phyloP scores from a whole-genome alignment of 2,329 filamentous ascomycete species.

The Xylariomycetidae sp. region DNA sequence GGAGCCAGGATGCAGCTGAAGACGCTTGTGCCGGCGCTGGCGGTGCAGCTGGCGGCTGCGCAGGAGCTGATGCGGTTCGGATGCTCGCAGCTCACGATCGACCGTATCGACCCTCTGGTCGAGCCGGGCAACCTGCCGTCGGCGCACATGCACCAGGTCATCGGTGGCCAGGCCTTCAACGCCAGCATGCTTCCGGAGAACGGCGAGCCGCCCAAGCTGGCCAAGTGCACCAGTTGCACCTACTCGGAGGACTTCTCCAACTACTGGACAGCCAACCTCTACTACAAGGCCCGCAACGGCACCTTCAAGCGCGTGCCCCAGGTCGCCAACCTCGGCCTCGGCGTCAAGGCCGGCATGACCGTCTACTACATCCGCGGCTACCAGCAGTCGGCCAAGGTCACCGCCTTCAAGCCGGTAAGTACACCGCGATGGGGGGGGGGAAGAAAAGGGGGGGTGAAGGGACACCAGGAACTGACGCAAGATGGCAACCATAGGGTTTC shows the following conservation, averaged over 20 bases:
- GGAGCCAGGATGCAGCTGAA: conserved; percentile 25
- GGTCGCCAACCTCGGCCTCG: conserved; percentile 24
- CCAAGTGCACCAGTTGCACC: conserved; percentile 26
- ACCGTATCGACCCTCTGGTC: conserved; percentile 26
- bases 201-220: conserved; percentile 20
- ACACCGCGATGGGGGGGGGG: not conserved
- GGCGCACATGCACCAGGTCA: conserved; percentile 27
- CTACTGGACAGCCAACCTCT: conserved; percentile 28
- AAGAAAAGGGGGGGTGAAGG: no score
- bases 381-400: conserved; percentile 21
- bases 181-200: conserved; percentile 21
- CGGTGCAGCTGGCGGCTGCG: conserved; percentile 22
- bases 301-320: conserved; percentile 27
- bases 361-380: conserved; percentile 29
- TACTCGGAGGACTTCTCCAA: conserved; percentile 29
- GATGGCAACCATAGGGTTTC: conserved; percentile 23
- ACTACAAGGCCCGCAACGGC: conserved; percentile 27
- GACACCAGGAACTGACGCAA: conserved; percentile 3
- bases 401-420: conserved; percentile 24
- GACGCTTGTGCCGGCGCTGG: conserved; percentile 21
- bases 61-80: conserved; percentile 32
- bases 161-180: conserved; percentile 28
- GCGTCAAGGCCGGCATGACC: conserved; percentile 24
- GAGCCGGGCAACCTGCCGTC: conserved; percentile 25
- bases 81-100: conserved; percentile 29